Percentiles rank a stretch among this genome's conserved stretches.
phyloP scores from a whole-genome alignment of 441 rosid species.

The Eutrema salsugineum region DNA sequence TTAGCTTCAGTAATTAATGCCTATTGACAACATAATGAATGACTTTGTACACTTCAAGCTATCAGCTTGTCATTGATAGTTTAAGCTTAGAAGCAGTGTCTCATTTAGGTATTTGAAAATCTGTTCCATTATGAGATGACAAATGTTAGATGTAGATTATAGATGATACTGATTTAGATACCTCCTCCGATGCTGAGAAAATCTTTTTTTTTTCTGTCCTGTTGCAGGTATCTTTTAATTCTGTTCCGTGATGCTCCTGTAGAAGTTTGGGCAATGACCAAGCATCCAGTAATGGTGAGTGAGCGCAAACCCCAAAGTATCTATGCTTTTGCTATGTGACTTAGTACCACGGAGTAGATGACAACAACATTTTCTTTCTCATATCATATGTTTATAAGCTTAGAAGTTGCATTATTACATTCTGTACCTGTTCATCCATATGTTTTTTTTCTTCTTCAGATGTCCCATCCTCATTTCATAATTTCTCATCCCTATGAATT shows the following conservation, averaged over 20 bases:
- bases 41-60: constrained; percentile 1
- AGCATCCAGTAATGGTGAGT: constrained; percentile 88
- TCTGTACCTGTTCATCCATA: neutral
- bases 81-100: constrained; percentile 12
- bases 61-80: constrained; percentile 1
- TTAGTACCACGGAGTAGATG: neutral
- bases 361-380: neutral
- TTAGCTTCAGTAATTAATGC: neutral
- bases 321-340: neutral
- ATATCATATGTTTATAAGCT: neutral
- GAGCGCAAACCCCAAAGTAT: constrained; percentile 10
- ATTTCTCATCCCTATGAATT: neutral
- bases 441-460: neutral
- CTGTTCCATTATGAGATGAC: neutral
- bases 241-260: constrained; percentile 98
- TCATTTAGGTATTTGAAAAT: neutral
- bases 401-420: neutral
- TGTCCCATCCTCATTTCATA: neutral
- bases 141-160: neutral
- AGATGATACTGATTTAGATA: constrained; percentile 4
- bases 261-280: constrained; percentile 99
- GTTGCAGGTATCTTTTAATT: constrained; percentile 86
- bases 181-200: constrained; percentile 1
- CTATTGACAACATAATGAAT: constrained; percentile 3
- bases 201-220: constrained; percentile 7